Evolutionary conservation across 2,329 filamentous ascomycete species (phyloP), one percentile per base, ranked within the genome.

Genomic region (Keithomyces neogunnii): DNA sequence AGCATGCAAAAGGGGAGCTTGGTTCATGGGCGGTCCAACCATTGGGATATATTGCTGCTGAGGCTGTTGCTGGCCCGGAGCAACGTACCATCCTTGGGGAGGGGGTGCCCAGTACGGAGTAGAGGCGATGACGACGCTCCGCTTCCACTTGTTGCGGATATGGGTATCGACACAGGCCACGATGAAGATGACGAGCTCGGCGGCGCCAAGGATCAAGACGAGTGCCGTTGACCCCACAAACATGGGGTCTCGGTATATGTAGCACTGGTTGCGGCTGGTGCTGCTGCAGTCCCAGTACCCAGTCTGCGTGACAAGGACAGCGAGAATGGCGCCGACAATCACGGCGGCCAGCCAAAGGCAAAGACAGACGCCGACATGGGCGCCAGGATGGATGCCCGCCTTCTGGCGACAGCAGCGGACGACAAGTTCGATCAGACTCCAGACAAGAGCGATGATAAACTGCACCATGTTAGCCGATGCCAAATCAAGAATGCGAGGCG

Each of bases 291-390:
- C 29, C 47, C 51, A 54, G 28, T 46, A 26, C 36, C 36, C 9
- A 4, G 39, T 13, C 28, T 31, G 26, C n/a, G 28, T 26, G 53
- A 55, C 43, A 8, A 59, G 51, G 19, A 59, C 52, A 28, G 53
- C 49, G 44, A 64, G 53, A 29, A 64, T 43, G 45, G 55, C 60
- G 35, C 62, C 61, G 2, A 64, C 52, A 10, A 63, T 31, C 38
- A 59, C 45, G n/a, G 63, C 60, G 28, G 59, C 51, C 5, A 75
- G 55, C 66, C 69, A 74, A 50, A 75, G 60, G 53, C 74, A 47
- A 2, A 76, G 69, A 33, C 68, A 69, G 11, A 72, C 40, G 49
- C 60, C 69, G 35, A 76, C 69, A 45, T 75, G 71, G 6, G 67
- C 68, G 30, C 70, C 73, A 0, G 73, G 72, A 49, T 72, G 70